phyloP scores from a whole-genome alignment of 2,329 filamentous ascomycete species.

The Phaeomoniella chlamydospora region DNA sequence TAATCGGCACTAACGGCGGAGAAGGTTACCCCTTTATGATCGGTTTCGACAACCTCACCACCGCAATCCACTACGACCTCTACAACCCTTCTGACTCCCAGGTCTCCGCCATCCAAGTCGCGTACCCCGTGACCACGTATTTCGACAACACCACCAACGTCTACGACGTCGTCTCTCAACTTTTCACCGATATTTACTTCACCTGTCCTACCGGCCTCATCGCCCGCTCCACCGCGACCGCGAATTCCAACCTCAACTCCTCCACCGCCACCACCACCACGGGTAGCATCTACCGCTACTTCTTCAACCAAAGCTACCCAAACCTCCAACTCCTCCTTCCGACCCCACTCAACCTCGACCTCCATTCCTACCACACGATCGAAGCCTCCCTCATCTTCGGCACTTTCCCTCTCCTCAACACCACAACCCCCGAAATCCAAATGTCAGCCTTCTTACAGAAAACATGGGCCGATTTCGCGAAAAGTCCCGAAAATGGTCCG shows the following conservation, averaged over 20 bases:
- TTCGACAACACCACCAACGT: conserved; percentile 4
- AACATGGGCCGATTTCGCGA: conserved; percentile 20
- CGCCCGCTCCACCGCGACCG: conserved; percentile 6
- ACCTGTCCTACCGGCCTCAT: conserved; percentile 4
- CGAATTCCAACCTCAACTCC: too few species aligned
- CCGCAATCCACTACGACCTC: conserved; percentile 8
- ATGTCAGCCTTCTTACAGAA: conserved; percentile 16
- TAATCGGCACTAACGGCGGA: conserved; percentile 18
- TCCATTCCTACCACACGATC: conserved; percentile 18
- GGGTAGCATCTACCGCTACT: conserved; percentile 19
- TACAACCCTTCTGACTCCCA: conserved; percentile 3
- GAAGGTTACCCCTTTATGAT: conserved; percentile 20
- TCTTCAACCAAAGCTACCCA: conserved; percentile 20
- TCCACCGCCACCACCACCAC: conserved; percentile 1
- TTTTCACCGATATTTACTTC: conserved; percentile 3
- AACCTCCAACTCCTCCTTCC: conserved; percentile 14
- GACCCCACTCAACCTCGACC: conserved; percentile 8
- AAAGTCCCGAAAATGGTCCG: conserved; percentile 19
- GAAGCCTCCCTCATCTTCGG: conserved; percentile 21
- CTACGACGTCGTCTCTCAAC: conserved; percentile 2
- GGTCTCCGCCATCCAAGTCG: conserved; percentile 5
- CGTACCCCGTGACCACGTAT: conserved; percentile 10
- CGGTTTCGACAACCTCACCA: conserved; percentile 11
- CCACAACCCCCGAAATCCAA: conserved; percentile 17
- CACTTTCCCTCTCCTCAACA: conserved; percentile 12